Percentiles rank a stretch among this genome's conserved stretches.
phyloP scores from a whole-genome alignment of 164 flowering plant species.

The Kalanchoe fedtschenkoi region DNA sequence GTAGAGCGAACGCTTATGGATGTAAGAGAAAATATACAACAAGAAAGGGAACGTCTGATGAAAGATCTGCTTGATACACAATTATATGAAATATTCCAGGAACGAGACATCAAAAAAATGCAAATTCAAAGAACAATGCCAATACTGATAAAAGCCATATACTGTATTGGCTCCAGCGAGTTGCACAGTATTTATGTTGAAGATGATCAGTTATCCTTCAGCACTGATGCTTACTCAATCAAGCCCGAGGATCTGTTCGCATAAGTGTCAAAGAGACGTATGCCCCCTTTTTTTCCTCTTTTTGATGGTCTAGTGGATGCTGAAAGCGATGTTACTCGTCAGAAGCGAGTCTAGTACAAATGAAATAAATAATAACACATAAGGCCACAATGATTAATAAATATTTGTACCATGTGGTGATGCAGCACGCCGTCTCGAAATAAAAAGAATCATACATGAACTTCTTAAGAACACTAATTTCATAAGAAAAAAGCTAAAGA shows the following conservation, averaged over 20 bases:
- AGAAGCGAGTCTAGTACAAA: not conserved
- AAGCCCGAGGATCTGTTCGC: conserved; percentile 18
- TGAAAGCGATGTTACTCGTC: not conserved
- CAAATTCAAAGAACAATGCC: too few relatives aligned
- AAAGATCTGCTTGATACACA: too few relatives aligned
- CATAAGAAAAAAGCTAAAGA: too few relatives aligned
- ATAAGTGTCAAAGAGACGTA: conserved; percentile 17
- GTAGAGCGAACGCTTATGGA: not conserved
- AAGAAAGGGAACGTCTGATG: too few relatives aligned
- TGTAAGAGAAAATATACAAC: too few relatives aligned
- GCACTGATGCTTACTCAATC: conserved; percentile 26
- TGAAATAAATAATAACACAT: not conserved
- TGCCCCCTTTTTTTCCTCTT: not conserved
- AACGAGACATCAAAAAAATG: too few relatives aligned
- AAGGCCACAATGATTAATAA: not conserved
- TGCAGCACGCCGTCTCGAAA: not conserved
- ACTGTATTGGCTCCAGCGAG: not conserved
- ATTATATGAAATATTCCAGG: too few relatives aligned
- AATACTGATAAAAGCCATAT: not conserved
- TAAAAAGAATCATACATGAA: too few relatives aligned
- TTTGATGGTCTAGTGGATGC: conserved; percentile 1
- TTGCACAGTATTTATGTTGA: not conserved
- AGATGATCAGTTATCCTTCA: not conserved
- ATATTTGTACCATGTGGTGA: not conserved
- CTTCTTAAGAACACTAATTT: too few relatives aligned